Conservation (phyloP, 768 basidiomycete species). For the Tricholoma terreum region DNA sequence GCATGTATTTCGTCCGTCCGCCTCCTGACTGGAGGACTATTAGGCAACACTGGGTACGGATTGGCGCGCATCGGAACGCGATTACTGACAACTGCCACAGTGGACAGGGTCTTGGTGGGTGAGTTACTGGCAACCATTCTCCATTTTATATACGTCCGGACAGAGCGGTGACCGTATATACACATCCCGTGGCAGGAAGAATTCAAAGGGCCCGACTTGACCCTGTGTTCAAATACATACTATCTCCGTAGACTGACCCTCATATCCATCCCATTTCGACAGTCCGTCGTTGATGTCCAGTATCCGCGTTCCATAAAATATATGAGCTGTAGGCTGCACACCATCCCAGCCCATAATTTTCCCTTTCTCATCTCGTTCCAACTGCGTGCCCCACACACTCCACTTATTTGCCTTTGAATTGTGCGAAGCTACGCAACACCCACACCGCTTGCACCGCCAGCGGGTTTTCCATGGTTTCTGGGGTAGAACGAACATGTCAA, state of each 20-base stretch:
- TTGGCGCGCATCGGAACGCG: conserved; percentile 13
- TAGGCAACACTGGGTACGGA: conserved; percentile 13
- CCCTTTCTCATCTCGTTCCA: conserved; percentile 52
- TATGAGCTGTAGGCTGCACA: conserved; percentile 61
- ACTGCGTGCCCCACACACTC: conserved; percentile 57
- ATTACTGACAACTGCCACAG: not conserved
- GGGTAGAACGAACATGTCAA: conserved; percentile 48
- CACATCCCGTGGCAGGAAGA: not conserved
- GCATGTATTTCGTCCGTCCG: conserved; percentile 32
- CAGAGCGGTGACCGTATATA: not conserved
- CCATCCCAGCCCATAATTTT: conserved; percentile 50
- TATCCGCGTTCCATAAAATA: conserved; percentile 64
- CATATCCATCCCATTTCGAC: conserved; percentile 68
- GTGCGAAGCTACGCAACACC: conserved; percentile 48
- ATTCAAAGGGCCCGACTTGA: not conserved
- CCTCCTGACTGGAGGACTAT: conserved; percentile 7
- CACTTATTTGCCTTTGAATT: conserved; percentile 46
- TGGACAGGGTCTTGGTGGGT: not conserved
- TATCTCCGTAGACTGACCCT: conserved; percentile 41
- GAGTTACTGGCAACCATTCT: not conserved
- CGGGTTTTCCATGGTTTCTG: conserved; percentile 59
- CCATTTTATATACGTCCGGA: not conserved
- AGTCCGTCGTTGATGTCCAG: conserved; percentile 54
- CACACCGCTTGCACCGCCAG: conserved; percentile 62
- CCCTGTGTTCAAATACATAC: conserved; percentile 7